Evolutionary conservation across 2,329 filamentous ascomycete species (phyloP).

Genomic region (Ascochyta fabae): DNA sequence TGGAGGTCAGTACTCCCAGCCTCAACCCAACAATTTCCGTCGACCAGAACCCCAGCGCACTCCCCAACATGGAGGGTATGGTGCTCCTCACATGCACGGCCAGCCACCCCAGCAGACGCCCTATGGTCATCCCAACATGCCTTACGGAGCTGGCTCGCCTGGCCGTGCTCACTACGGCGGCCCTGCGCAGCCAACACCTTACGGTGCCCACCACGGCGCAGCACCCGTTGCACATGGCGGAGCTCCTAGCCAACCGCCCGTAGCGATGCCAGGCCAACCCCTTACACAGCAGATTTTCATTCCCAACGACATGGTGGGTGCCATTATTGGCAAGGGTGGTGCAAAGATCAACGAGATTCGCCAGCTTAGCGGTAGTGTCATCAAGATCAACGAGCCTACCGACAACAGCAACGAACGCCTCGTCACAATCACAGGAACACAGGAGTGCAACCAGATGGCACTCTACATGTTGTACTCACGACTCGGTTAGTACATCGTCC

Average conservation of each 20-base stretch:
- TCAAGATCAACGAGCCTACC: conserved; percentile 99
- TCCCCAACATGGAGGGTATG: conserved; percentile 73
- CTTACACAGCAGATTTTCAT: conserved; percentile 99
- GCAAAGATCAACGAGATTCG: conserved; percentile 99
- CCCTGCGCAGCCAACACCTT: conserved; percentile 74
- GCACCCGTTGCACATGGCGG: conserved; percentile 67
- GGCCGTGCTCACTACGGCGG: conserved; percentile 76
- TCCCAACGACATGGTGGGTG: conserved; percentile 98
- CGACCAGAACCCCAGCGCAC: conserved; percentile 73
- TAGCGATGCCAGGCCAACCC: conserved; percentile 72
- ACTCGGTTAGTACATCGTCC: conserved; percentile 70
- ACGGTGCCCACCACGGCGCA: conserved; percentile 64
- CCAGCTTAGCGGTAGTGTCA: conserved; percentile 94
- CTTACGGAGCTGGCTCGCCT: conserved; percentile 77
- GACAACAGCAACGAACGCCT: conserved; percentile 98
- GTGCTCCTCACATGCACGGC: conserved; percentile 73
- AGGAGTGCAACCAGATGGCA: conserved; percentile 99
- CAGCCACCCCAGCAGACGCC: conserved; percentile 57
- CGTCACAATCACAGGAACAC: conserved; percentile 95
- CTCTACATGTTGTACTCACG: conserved; percentile 98
- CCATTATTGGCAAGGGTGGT: conserved; percentile 97
- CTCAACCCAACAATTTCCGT: conserved; percentile 86
- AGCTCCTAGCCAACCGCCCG: conserved; percentile 72
- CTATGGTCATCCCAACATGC: conserved; percentile 68
- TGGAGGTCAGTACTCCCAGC: conserved; percentile 90